These are phyloP conservation scores for Cadophora luteo-olivacea DNA, from an alignment of 2,329 filamentous ascomycete genomes.

Conservation along the genomic window DNA sequence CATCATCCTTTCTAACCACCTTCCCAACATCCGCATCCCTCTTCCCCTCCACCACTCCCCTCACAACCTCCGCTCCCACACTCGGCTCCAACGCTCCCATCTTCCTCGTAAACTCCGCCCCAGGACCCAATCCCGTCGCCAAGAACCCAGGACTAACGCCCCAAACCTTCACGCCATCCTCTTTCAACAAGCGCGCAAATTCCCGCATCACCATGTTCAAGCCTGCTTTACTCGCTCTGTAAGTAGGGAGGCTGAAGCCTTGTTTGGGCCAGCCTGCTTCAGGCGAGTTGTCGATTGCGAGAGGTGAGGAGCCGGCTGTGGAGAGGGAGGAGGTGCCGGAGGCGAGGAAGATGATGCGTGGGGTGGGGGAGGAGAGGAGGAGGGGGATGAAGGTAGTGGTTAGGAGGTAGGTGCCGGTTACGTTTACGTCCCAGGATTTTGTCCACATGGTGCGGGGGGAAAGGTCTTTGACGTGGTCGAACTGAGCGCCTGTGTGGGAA, in stretches of 20 bases:
- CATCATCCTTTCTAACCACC: constrained; percentile 17
- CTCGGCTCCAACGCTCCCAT: constrained; percentile 45
- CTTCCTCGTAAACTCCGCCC: constrained; percentile 29
- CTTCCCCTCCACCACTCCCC: constrained; percentile 49
- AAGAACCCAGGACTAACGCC: constrained; percentile 55
- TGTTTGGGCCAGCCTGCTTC: constrained; percentile 52
- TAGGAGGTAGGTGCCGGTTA: constrained; percentile 41
- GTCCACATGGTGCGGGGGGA: constrained; percentile 39
- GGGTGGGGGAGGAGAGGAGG: constrained; percentile 50
- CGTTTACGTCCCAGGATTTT: constrained; percentile 44
- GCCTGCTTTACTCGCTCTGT: constrained; percentile 52
- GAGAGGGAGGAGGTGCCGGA: constrained; percentile 49
- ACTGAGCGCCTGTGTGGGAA: constrained; percentile 33
- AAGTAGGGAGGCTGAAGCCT: constrained; percentile 42
- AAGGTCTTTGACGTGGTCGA: constrained; percentile 22
- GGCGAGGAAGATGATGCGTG: constrained; percentile 53
- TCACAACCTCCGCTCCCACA: constrained; percentile 48
- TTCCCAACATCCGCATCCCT: constrained; percentile 51
- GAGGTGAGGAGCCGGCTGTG: constrained; percentile 37
- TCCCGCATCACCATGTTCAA: constrained; percentile 58
- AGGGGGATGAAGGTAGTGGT: constrained; percentile 46
- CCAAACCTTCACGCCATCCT: constrained; percentile 59
- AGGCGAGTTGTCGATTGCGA: constrained; percentile 29
- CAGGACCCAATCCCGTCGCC: constrained; percentile 53
- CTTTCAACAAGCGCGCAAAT: constrained; percentile 51